phyloP scores from a whole-genome alignment of 768 basidiomycete genomes.

The Russula foetens region DNA sequence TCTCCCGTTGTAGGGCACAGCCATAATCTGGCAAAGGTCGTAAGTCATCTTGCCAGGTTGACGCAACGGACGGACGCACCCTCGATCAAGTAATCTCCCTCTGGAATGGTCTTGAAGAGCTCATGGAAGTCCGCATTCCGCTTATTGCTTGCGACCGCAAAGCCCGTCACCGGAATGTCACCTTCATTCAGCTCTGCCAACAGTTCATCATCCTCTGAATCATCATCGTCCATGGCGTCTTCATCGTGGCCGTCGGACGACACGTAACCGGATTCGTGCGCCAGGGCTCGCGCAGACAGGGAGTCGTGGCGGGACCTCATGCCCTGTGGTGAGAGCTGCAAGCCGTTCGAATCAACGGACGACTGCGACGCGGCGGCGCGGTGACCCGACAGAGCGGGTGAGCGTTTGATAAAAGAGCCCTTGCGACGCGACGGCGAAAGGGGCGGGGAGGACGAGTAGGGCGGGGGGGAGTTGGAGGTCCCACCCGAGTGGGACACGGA shows the following conservation, averaged over 20 bases:
- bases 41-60: slow-evolving; percentile 1
- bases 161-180: slow-evolving; percentile 89
- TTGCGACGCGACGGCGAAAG: slow-evolving; percentile 1
- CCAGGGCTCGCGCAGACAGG: slow-evolving; percentile 19
- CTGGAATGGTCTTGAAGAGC: slow-evolving; percentile 79
- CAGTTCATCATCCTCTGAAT: slow-evolving; percentile 24
- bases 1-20: slow-evolving; percentile 93
- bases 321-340: slow-evolving; percentile 11
- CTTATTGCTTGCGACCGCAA: slow-evolving; percentile 93
- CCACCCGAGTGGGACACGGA: slow-evolving; percentile 52
- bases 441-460: not conserved
- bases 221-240: slow-evolving; percentile 27
- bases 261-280: slow-evolving; percentile 20
- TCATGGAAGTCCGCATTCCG: slow-evolving; percentile 95
- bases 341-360: slow-evolving; percentile 16
- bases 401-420: slow-evolving; percentile 3
- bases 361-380: slow-evolving; percentile 10
- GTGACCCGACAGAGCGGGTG: slow-evolving; percentile 11
- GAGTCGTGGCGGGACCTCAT: slow-evolving; percentile 24
- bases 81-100: slow-evolving; percentile 97
- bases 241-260: slow-evolving; percentile 23
- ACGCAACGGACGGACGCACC: slow-evolving; percentile 42
- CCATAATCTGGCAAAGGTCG: slow-evolving; percentile 77
- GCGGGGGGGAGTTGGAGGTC: slow-evolving; percentile 14
- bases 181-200: slow-evolving; percentile 44